phyloP scores from a whole-genome alignment of 2,329 filamentous ascomycete species.

The Fusarium acutatum region DNA sequence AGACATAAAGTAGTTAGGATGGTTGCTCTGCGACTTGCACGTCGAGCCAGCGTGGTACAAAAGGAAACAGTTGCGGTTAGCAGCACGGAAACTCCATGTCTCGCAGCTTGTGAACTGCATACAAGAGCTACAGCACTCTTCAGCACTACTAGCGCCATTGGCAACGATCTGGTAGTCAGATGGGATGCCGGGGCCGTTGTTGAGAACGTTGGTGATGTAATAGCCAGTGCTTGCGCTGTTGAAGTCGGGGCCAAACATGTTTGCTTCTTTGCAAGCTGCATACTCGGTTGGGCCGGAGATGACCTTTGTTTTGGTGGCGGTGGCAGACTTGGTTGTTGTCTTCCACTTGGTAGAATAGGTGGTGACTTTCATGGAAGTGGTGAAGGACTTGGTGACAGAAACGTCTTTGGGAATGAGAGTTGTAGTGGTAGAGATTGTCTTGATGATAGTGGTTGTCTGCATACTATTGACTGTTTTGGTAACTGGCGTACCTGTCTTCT shows the following conservation, averaged over 20 bases:
- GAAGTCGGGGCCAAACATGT: constrained; percentile 8
- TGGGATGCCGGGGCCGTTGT: constrained; percentile 1
- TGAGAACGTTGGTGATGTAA: constrained; percentile 4
- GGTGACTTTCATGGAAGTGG: background rate
- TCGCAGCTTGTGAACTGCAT: constrained; percentile 6
- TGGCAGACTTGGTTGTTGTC: background rate
- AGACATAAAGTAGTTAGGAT: constrained; percentile 4
- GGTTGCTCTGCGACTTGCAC: background rate
- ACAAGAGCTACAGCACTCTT: background rate
- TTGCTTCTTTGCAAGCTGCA: background rate
- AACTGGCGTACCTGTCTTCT: background rate
- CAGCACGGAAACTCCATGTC: background rate
- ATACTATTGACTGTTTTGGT: background rate
- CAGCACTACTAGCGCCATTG: background rate
- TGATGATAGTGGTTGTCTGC: background rate
- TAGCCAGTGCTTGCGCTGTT: constrained; percentile 7
- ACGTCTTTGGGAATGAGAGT: constrained; percentile 6
- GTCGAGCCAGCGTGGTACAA: background rate
- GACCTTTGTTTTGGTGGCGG: background rate
- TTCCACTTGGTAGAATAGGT: background rate
- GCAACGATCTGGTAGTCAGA: constrained; percentile 4
- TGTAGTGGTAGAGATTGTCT: background rate
- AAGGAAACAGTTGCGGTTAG: constrained; percentile 11
- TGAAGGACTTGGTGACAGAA: background rate
- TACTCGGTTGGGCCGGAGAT: background rate